Evolutionary conservation across 495 filamentous ascomycete species (phyloP).

Genomic region (Aspergillus baeticus): DNA sequence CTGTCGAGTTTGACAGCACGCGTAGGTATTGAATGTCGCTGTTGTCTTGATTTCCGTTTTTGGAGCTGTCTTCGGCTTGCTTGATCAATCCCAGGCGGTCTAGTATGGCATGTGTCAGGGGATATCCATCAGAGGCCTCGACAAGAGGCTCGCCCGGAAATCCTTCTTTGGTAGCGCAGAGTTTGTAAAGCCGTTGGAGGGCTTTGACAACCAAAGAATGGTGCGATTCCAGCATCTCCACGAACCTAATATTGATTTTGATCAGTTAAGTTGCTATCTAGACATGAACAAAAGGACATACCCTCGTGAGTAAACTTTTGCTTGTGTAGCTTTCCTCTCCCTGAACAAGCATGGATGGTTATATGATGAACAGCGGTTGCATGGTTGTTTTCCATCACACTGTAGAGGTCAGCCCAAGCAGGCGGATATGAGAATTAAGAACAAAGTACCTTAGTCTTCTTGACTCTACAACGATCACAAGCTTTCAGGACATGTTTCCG

Average conservation of each 20-base stretch:
- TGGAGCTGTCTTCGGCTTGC: conserved; percentile 45
- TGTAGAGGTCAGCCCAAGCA: conserved; percentile 20
- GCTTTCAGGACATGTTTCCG: conserved; percentile 50
- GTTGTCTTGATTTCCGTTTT: conserved; percentile 38
- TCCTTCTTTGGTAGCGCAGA: conserved; percentile 44
- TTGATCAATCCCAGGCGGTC: conserved; percentile 48
- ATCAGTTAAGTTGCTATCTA: background rate
- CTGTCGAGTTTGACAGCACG: conserved; percentile 38
- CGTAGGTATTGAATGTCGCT: conserved; percentile 42
- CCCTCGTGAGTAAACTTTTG: conserved; percentile 50
- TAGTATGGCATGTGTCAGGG: conserved; percentile 46
- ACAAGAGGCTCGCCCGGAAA: conserved; percentile 47
- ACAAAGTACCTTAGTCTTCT: conserved; percentile 46
- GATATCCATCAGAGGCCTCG: conserved; percentile 42
- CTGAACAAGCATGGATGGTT: conserved; percentile 50
- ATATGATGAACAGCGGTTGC: conserved; percentile 47
- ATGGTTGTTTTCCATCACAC: conserved; percentile 51
- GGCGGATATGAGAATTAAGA: background rate
- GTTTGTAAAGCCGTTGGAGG: conserved; percentile 44
- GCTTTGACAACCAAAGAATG: conserved; percentile 47
- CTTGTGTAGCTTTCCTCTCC: conserved; percentile 47
- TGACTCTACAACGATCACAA: conserved; percentile 49
- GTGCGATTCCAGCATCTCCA: conserved; percentile 50
- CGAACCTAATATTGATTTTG: conserved; percentile 30
- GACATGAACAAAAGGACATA: conserved; percentile 15